phyloP scores from a whole-genome alignment of 768 basidiomycete species.

The Leccinum subtestaceum region DNA sequence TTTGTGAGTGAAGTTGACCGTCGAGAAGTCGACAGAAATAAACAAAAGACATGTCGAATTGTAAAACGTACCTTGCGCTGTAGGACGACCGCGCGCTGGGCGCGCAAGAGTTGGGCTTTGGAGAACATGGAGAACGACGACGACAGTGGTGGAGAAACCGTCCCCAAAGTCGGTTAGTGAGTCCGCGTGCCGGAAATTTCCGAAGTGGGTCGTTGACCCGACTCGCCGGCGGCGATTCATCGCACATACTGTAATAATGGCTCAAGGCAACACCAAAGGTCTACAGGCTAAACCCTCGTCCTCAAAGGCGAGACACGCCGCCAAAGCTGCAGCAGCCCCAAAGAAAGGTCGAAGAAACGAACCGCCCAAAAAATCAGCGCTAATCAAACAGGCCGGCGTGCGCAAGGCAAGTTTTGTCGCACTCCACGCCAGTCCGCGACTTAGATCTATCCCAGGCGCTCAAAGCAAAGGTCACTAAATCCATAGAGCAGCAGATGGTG shows the following conservation, averaged over 20 bases:
- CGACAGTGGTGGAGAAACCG: conserved; percentile 7
- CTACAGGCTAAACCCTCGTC: conserved; percentile 50
- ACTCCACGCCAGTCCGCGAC: not conserved
- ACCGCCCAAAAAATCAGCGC: conserved; percentile 75
- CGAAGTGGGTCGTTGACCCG: conserved; percentile 8
- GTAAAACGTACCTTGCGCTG: conserved; percentile 42
- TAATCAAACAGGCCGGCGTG: conserved; percentile 74
- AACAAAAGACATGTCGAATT: not conserved
- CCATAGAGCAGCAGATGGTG: conserved; percentile 90
- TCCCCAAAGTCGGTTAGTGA: not conserved
- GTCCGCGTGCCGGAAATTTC: conserved; percentile 24
- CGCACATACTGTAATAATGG: conserved; percentile 40
- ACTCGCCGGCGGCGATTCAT: not conserved
- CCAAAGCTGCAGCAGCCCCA: conserved; percentile 63
- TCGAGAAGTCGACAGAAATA: not conserved
- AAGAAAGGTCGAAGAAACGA: conserved; percentile 80
- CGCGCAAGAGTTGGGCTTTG: conserved; percentile 46
- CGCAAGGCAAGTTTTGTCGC: conserved; percentile 53
- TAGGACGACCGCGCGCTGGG: conserved; percentile 47
- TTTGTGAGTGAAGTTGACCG: not conserved
- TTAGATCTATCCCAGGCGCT: conserved; percentile 50
- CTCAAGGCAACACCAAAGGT: conserved; percentile 86
- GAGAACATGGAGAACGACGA: conserved; percentile 39
- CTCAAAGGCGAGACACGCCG: conserved; percentile 50
- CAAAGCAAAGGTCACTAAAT: conserved; percentile 87